Base-by-base conservation (phyloP, 2,329 filamentous ascomycete genomes). In the Xylaria sp. region DNA sequence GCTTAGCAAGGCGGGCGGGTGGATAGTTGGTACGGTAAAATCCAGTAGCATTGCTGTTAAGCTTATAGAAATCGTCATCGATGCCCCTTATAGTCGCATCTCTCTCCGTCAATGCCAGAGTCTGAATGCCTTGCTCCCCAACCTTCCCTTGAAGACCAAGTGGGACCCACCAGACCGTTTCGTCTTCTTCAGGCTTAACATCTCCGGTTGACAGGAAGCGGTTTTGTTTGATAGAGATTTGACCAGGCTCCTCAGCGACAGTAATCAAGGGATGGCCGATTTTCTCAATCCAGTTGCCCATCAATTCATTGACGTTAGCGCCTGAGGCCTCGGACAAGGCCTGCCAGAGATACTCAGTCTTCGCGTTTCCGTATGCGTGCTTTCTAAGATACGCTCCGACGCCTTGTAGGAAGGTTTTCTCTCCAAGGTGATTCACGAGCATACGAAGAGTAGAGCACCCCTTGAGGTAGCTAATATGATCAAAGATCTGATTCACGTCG, bases 401-500 rank as follows among this genome's bases (percentile, higher is more conserved):
- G 74, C 96, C 96, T 77, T 92, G 90, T 60, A 99, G 85, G 85
- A 99, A 99, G 1, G 89, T 92, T 76, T 97, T 90, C 60, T 92
- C 90, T 15, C 94, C 94, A 20, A 99, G 88, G 79, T 98, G 93
- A 75, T 91, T 91, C 74, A 93, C 95, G 75, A 99, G 83, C 96
- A 99, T 99, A 77, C 96, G 92, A 77, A 99, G 96, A 67, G 96
- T 93, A 2, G 95, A 97, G 82, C 93, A 97, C 41, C 96, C 96
- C 83, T 99, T 98, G 70, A 97, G 86, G 78, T 98, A 99, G 81
- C 93, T 97, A 81, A 99, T 98, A 78, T 91, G 89, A 79, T 99
- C 96, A 77, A 99, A 99, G 72, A 98, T 97, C 80, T 99, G 96
- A 80, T 98, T 97, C 72, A 98, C 93, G 74, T 98, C 96, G 12